These are phyloP conservation scores for Stachybotrys chartarum DNA, from an alignment of 2,329 filamentous ascomycete genomes.

Conservation along the genomic window DNA sequence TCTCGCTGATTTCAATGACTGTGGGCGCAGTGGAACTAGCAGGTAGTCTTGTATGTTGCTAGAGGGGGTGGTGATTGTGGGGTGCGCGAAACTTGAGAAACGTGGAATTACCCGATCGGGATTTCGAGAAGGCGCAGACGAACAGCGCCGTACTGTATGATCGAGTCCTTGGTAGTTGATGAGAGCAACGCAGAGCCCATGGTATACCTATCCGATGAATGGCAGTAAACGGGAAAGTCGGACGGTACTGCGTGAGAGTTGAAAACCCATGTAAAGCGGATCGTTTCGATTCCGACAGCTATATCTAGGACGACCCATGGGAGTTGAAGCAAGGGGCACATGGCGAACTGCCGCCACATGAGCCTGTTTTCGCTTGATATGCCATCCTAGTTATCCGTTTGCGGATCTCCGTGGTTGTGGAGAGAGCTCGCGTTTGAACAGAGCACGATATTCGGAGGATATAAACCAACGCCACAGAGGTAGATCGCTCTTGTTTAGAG, in stretches of 20 bases:
- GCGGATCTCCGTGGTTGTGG: not conserved
- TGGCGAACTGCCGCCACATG: not conserved
- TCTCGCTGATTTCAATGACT: not conserved
- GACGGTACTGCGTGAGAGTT: too few species aligned
- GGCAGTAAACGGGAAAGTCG: too few species aligned
- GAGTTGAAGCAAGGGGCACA: not conserved
- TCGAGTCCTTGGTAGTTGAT: not conserved
- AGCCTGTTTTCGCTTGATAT: not conserved
- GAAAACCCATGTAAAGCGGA: not conserved
- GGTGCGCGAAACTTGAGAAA: not conserved
- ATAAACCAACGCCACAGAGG: not conserved
- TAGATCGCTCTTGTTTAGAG: not conserved
- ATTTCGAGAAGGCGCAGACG: not conserved
- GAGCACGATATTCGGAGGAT: not conserved
- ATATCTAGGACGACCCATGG: not conserved
- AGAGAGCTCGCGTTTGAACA: not conserved
- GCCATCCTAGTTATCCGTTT: not conserved
- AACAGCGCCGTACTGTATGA: too few species aligned
- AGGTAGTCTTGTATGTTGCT: too few species aligned
- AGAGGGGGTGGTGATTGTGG: not conserved
- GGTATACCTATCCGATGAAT: too few species aligned
- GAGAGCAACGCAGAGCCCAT: too few species aligned
- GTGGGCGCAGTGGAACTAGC: too few species aligned
- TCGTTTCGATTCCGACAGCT: not conserved
- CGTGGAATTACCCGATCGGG: not conserved